These are phyloP conservation scores for Saccharomyces pastorianus DNA, from an alignment of 1,139 yeast genomes.

Conservation along the genomic window DNA sequence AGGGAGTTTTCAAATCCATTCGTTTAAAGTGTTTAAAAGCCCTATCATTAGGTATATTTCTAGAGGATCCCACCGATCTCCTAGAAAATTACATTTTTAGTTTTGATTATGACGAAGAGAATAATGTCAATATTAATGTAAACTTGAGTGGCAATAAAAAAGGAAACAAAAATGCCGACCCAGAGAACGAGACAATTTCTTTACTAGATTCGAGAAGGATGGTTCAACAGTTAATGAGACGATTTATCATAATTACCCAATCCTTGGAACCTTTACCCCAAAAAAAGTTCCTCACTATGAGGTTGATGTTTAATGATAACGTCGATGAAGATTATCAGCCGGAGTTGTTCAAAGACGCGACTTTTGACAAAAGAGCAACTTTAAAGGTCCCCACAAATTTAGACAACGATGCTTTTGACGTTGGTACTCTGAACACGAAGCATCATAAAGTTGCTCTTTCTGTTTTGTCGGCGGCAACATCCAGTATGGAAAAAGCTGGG, in stretches of 20 bases:
- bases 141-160: slow-evolving; percentile 13
- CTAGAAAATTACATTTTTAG: slow-evolving; percentile 45
- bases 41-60: slow-evolving; percentile 39
- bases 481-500: slow-evolving; percentile 5
- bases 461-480: slow-evolving; percentile 19
- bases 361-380: slow-evolving; percentile 30
- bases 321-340: slow-evolving; percentile 46
- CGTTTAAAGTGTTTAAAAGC: slow-evolving; percentile 37
- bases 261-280: slow-evolving; percentile 43
- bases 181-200: slow-evolving; percentile 18
- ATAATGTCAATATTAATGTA: slow-evolving; percentile 26
- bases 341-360: slow-evolving; percentile 39
- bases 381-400: slow-evolving; percentile 24
- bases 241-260: slow-evolving; percentile 47
- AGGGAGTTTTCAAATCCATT: slow-evolving; percentile 41
- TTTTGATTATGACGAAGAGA: slow-evolving; percentile 34
- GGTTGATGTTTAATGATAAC: slow-evolving; percentile 40
- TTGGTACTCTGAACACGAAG: slow-evolving; percentile 25
- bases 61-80: slow-evolving; percentile 37
- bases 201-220: slow-evolving; percentile 34
- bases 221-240: slow-evolving; percentile 40
- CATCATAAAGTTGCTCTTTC: slow-evolving; percentile 22
- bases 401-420: slow-evolving; percentile 17
- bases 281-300: slow-evolving; percentile 38
- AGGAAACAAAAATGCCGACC: background rate